A percentile compares a stretch with the other conserved stretches of the same genome.
These are phyloP conservation scores for Botryobasidium botryosum DNA, from an alignment of 768 basidiomycete species.

Conservation along the genomic window DNA sequence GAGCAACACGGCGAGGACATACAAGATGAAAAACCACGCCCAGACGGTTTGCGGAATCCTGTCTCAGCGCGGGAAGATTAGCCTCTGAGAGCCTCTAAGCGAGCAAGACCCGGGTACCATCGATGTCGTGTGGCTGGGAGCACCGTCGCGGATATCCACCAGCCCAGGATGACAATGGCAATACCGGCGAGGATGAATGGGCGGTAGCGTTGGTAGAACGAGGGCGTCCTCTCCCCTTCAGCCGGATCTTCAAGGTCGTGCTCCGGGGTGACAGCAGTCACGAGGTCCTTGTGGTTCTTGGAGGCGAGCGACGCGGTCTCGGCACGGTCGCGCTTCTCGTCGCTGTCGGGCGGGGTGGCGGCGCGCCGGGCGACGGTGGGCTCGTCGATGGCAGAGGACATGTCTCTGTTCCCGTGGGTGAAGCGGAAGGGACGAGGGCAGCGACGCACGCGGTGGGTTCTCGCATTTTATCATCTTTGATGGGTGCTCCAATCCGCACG, in stretches of 20 bases:
- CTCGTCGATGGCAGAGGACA: no score
- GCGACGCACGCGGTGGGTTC: no score
- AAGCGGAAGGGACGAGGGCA: no score
- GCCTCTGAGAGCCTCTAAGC: constrained; percentile 6
- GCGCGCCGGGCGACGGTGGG: no score
- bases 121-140: constrained; percentile 52
- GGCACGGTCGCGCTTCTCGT: no score
- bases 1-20: constrained; percentile 16
- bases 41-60: constrained; percentile 72
- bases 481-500: no score
- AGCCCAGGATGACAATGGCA: constrained; percentile 51
- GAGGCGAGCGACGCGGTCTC: no score
- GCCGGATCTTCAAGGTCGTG: constrained; percentile 1
- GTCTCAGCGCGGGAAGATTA: neutral
- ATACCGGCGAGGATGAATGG: constrained; percentile 30
- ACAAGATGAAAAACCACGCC: constrained; percentile 71
- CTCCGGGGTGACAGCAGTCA: no score
- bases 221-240: neutral
- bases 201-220: constrained; percentile 11
- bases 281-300: no score
- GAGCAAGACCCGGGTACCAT: constrained; percentile 32
- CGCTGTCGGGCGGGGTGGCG: no score
- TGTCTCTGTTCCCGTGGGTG: no score
- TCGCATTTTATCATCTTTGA: no score
- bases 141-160: constrained; percentile 71